Evolutionary conservation across 768 basidiomycete genomes (phyloP), one percentile per base, ranked within the genome.

Genomic region (Amanita jacksonii): DNA sequence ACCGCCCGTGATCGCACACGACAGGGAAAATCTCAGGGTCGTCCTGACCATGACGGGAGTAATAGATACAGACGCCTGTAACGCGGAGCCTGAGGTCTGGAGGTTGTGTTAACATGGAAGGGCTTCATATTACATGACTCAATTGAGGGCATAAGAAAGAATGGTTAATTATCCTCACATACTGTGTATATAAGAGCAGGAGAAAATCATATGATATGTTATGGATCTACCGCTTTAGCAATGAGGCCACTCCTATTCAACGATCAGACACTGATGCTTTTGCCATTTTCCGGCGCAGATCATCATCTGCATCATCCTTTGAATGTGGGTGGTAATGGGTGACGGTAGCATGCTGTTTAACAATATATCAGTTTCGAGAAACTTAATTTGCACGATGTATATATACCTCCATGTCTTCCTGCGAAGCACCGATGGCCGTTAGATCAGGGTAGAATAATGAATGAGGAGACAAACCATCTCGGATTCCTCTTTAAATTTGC

Each of bases 401-500:
- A 8, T 39, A 12, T 20, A 47, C 46, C 13, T 47, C 32, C 5
- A 47, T 35, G 9, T 15, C 22, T 23, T 47, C 46, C 46, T 47
- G 32, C 2, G 13, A 25, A 46, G 15, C 5, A 40, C n/a, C n/a
- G 22, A 30, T n/a, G 23, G 12, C 1, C 24, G 16, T 35, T 18
- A 40, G 27, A 8, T 24, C 19, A 15, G 5, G 15, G 20, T 31
- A 41, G 28, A 12, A 20, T 23, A 33, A 13, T 2, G 3, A 41
- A 16, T 13, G 18, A 13, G 25, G 13, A 24, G 28, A 50, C 58
- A 36, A 28, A 67, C 67, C 54, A 54, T 75, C 55, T 81, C 88
- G 3, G 86, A 87, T 59, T 91, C 89, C 54, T 79, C 76, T 64
- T 91, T 91, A 65, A 77, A 80, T 57, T 79, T 66, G 52, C 67